Conservation (phyloP, 805 yeast genomes). For the Myxozyma vanderwaltii region DNA sequence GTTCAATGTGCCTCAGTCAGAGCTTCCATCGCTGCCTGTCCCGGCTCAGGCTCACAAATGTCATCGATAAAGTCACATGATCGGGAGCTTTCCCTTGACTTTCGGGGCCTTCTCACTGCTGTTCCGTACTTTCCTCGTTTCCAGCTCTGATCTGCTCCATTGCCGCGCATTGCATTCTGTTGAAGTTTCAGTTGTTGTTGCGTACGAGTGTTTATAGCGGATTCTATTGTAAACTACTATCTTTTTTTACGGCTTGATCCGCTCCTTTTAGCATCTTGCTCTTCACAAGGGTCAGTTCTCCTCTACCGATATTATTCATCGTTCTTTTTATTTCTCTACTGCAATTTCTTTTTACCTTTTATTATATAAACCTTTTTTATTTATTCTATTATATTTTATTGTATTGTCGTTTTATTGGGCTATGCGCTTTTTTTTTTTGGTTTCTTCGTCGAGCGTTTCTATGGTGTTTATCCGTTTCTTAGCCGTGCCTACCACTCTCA, state of each 20-base stretch:
- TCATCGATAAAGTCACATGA: no score
- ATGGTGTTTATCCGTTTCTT: neutral
- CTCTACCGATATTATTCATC: neutral
- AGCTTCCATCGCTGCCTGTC: no score
- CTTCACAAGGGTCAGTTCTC: conserved; percentile 5
- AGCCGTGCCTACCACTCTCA: neutral
- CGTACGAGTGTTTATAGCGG: neutral
- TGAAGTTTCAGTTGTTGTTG: neutral
- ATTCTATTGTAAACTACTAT: neutral
- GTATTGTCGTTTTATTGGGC: no score
- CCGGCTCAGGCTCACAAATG: no score
- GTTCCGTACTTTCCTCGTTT: no score
- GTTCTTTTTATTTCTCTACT: neutral
- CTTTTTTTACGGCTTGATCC: neutral
- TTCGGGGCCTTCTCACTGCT: no score
- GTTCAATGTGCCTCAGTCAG: no score
- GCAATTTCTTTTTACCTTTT: neutral
- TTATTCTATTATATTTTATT: no score
- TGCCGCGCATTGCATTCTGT: neutral
- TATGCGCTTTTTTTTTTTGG: neutral
- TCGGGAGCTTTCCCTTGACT: no score
- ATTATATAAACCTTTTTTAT: neutral
- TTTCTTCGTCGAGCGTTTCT: neutral
- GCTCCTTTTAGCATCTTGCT: conserved; percentile 4
- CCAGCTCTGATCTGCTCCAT: no score